phyloP scores from a whole-genome alignment of 176 grass and related monocot species.

The Otatea glauca region DNA sequence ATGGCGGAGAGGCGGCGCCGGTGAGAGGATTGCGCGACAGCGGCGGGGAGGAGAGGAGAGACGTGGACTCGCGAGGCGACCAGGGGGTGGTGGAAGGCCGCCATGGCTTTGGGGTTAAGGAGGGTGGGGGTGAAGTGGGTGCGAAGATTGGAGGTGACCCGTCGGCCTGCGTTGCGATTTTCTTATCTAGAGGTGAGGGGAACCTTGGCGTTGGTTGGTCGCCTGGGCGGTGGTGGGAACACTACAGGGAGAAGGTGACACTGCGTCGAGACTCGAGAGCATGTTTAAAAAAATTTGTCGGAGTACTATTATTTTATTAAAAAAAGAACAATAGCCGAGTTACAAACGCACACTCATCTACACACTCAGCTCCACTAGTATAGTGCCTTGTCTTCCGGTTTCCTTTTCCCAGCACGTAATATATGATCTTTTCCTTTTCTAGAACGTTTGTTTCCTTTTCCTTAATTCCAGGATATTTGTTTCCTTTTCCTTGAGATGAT shows the following conservation, averaged over 20 bases:
- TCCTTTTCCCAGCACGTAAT: too few relatives aligned
- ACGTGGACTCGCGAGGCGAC: conserved; percentile 43
- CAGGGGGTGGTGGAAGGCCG: conserved; percentile 54
- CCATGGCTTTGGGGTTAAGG: conserved; percentile 34
- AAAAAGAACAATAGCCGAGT: too few relatives aligned
- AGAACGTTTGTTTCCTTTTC: too few relatives aligned
- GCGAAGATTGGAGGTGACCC: conserved; percentile 29
- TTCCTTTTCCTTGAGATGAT: too few relatives aligned
- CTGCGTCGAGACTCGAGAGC: too few relatives aligned
- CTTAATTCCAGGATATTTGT: too few relatives aligned
- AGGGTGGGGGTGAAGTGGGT: background rate
- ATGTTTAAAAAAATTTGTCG: too few relatives aligned
- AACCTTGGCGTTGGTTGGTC: conserved; percentile 3
- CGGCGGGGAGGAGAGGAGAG: conserved; percentile 10
- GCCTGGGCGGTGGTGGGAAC: background rate
- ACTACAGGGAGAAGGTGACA: background rate
- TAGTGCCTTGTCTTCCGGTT: too few relatives aligned
- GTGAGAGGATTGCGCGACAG: background rate
- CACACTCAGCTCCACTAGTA: too few relatives aligned
- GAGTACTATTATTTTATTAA: too few relatives aligned
- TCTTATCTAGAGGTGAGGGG: conserved; percentile 33
- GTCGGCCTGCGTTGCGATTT: conserved; percentile 1
- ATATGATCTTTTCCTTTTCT: too few relatives aligned
- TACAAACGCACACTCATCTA: too few relatives aligned
- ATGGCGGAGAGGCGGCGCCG: conserved; percentile 50